Percentiles rank a stretch among this genome's conserved stretches.
Evolutionary conservation across 1,139 yeast species (phyloP).

Genomic region (Saccharomyces hybrid): DNA sequence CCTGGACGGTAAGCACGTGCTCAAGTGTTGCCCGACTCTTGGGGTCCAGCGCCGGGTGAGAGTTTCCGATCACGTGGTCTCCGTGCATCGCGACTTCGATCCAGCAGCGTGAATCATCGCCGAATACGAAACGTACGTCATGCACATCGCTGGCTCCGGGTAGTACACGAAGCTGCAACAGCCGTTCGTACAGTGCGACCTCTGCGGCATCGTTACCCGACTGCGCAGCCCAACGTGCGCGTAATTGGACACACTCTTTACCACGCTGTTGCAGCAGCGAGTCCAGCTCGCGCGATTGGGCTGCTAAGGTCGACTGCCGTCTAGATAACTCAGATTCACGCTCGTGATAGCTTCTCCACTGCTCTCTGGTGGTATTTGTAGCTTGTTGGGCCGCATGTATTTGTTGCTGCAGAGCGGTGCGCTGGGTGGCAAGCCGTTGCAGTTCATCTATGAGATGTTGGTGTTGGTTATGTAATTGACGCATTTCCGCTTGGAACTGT

Average conservation of each 20-base stretch:
- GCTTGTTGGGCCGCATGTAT: background rate
- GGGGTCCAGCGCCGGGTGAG: background rate
- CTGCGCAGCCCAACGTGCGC: background rate
- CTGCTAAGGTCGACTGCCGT: background rate
- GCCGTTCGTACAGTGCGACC: background rate
- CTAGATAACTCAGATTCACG: background rate
- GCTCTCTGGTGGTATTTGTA: background rate
- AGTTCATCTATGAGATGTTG: background rate
- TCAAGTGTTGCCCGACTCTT: background rate
- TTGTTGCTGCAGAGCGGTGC: background rate
- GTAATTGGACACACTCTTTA: background rate
- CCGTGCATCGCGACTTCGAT: background rate
- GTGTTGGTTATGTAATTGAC: background rate
- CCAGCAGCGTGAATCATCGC: background rate
- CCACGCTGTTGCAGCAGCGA: background rate
- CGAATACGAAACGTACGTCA: background rate
- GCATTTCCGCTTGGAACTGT: background rate
- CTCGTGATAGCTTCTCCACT: background rate
- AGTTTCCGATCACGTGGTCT: background rate
- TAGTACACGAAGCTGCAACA: background rate
- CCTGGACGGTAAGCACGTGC: background rate
- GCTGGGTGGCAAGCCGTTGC: background rate
- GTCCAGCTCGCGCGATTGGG: conserved; percentile 1
- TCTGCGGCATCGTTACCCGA: background rate
- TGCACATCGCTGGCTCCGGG: background rate